phyloP scores from a whole-genome alignment of 352 stramenopile genomes.

The Blastocystis hominis region DNA sequence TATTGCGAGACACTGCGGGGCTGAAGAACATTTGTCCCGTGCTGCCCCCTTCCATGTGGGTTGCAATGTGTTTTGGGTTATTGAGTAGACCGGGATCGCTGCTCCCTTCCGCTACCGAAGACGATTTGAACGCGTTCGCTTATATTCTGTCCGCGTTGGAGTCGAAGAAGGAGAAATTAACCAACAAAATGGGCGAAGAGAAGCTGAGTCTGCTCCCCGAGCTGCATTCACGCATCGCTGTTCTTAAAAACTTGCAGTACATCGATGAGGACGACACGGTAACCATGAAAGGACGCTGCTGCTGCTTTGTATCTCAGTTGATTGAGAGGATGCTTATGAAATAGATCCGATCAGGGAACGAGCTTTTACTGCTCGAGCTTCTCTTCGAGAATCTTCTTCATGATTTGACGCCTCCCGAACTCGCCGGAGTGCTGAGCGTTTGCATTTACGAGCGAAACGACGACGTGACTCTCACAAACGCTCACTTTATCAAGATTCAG shows the following conservation, averaged over 20 bases:
- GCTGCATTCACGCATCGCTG: constrained; percentile 25
- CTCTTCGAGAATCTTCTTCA: constrained; percentile 95
- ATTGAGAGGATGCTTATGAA: neutral
- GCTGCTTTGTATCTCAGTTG: constrained; percentile 67
- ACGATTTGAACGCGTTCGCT: neutral
- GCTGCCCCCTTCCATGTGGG: too few relatives aligned
- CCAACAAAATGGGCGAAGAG: neutral
- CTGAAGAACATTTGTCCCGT: neutral
- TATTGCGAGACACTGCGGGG: neutral
- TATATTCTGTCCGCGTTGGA: neutral
- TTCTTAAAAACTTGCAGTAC: constrained; percentile 10
- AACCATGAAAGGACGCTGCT: constrained; percentile 87
- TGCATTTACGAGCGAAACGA: constrained; percentile 91
- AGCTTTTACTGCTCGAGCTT: constrained; percentile 93
- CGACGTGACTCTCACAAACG: constrained; percentile 67
- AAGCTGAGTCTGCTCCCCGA: constrained; percentile 6
- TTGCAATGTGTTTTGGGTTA: too few relatives aligned
- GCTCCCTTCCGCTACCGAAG: too few relatives aligned
- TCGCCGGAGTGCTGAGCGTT: constrained; percentile 84
- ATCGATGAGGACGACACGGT: constrained; percentile 67
- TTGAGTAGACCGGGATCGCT: too few relatives aligned
- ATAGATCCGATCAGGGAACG: constrained; percentile 93
- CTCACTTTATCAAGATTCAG: constrained; percentile 68
- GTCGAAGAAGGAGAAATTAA: neutral
- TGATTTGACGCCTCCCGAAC: constrained; percentile 86